These are phyloP conservation scores for Ceratobasidium sp. DNA, from an alignment of 1,284 basidiomycete genomes.

Conservation along the genomic window DNA sequence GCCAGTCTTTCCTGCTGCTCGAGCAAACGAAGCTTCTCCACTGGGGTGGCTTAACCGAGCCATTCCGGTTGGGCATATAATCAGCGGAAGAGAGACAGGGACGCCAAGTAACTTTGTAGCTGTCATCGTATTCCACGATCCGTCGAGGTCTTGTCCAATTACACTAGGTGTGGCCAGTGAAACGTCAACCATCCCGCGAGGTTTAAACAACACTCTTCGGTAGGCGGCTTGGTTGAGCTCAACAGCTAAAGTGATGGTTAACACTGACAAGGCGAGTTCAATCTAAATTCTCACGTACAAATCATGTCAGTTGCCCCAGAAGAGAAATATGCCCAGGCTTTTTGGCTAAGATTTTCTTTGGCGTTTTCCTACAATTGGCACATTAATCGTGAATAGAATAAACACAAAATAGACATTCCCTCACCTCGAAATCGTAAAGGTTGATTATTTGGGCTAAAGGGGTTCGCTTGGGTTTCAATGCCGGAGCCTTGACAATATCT, in stretches of 20 bases:
- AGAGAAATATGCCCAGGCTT: constrained; percentile 49
- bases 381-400: not conserved
- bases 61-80: constrained; percentile 77
- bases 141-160: not conserved
- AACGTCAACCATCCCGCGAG: constrained; percentile 48
- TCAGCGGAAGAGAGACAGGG: constrained; percentile 64
- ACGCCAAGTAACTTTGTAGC: constrained; percentile 63
- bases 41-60: constrained; percentile 89
- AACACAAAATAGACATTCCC: not conserved
- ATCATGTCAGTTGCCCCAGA: constrained; percentile 48
- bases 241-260: constrained; percentile 29
- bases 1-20: constrained; percentile 74
- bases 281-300: constrained; percentile 15
- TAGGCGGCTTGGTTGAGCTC: constrained; percentile 45
- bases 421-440: constrained; percentile 82
- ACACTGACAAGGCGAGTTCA: not conserved
- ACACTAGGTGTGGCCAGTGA: constrained; percentile 5
- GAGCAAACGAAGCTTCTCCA: constrained; percentile 89
- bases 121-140: constrained; percentile 50
- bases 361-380: constrained; percentile 30
- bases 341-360: constrained; percentile 43
- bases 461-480: constrained; percentile 72
- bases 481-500: constrained; percentile 67
- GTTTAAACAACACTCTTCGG: constrained; percentile 41
- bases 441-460: constrained; percentile 77